phyloP scores from a whole-genome alignment of 2,329 filamentous ascomycete genomes.

The Akanthomyces uredinophilus region DNA sequence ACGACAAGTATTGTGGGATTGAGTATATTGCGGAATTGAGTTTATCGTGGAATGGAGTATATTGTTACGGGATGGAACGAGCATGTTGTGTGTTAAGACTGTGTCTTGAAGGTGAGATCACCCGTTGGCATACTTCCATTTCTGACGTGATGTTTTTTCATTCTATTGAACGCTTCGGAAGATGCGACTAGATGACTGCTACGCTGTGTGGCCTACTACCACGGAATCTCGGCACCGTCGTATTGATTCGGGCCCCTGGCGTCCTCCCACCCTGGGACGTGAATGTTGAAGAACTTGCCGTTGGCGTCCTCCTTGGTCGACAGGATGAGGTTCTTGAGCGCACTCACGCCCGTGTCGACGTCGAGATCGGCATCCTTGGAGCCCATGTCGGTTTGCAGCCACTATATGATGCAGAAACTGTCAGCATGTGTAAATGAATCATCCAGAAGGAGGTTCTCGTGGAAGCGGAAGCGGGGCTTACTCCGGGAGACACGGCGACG shows the following conservation, averaged over 20 bases:
- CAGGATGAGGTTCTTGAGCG: slow-evolving; percentile 4
- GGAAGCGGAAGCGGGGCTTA: slow-evolving; percentile 22
- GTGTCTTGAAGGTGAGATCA: too few relatives aligned
- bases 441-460: too few relatives aligned
- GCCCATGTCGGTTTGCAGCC: slow-evolving; percentile 41
- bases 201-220: background rate
- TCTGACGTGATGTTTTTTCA: too few relatives aligned
- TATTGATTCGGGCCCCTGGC: background rate
- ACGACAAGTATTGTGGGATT: background rate
- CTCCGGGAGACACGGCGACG: slow-evolving; percentile 37
- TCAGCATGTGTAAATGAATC: background rate
- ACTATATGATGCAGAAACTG: slow-evolving; percentile 26
- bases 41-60: background rate
- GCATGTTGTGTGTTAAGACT: too few relatives aligned
- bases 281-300: slow-evolving; percentile 14
- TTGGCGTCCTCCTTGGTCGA: background rate
- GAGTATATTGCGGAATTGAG: too few relatives aligned
- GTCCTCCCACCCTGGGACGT: slow-evolving; percentile 12
- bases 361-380: slow-evolving; percentile 34
- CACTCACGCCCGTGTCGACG: slow-evolving; percentile 31
- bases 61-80: background rate
- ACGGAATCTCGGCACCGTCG: slow-evolving; percentile 2
- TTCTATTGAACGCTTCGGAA: too few relatives aligned
- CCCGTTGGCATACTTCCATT: too few relatives aligned
- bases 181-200: too few relatives aligned